Evolutionary conservation across 305 asterid species (phyloP), one percentile per base, ranked within the genome.

Genomic region (Fraxinus dipetala): DNA sequence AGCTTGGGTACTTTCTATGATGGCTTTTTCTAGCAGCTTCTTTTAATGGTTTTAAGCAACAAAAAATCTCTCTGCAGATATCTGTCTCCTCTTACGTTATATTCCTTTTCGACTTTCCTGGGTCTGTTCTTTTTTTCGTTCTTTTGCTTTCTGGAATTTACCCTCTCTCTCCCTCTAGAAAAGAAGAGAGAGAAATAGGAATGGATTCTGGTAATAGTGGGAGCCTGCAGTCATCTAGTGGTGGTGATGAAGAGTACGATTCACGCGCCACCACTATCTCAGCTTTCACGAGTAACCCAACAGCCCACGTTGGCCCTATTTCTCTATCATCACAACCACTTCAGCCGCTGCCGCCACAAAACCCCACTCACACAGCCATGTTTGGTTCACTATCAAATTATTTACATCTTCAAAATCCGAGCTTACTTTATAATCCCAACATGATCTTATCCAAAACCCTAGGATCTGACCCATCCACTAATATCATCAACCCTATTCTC

Each of bases 141-240:
- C n/a, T 70, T 38, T 45, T 56, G 76, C 70, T 77, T 18, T 78
- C 72, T 76, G 40, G 38, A 63, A 78, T 26, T 80, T 34, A 40
- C 51, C 34, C n/a, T 13, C 56, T 14, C 18, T 3, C 20, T 61
- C 30, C 16, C 51, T 24, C 11, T 48, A 34, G 38, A 43, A 73
- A 69, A 28, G 70, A 70, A 72, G 59, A 81, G 81, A 83, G 76
- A 22, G 16, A 14, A 34, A 59, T 14, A 61, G 18, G 11, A 0
- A 91, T 93, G 97, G 93, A 93, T 88, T 93, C 97, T 16, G 91
- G 86, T 48, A 90, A 88, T 48, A 91, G 97, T 63, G 95, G 90
- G 24, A 91, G 95, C 81, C 43, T 88, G 18, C 97, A 89, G 84
- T 91, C 97, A 0, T 91, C 97, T 3, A 91, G 96, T 61, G 91